These are phyloP conservation scores for Madurella fahalii DNA, from an alignment of 2,329 filamentous ascomycete genomes.

Conservation along the genomic window DNA sequence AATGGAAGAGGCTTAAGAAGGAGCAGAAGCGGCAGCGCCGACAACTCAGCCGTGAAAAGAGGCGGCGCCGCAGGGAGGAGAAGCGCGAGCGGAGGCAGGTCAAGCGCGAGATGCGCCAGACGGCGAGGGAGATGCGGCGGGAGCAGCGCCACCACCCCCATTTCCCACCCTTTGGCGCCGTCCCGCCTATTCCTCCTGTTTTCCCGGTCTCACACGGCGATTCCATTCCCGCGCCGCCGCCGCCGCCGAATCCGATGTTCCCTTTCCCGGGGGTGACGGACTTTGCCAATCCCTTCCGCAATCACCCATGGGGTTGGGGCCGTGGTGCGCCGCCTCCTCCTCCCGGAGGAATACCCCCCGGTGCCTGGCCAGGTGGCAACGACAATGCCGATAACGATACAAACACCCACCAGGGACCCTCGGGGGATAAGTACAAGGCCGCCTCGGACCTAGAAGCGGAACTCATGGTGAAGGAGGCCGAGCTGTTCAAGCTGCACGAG, in stretches of 20 bases:
- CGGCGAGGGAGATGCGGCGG: constrained; percentile 12
- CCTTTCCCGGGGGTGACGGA: not conserved
- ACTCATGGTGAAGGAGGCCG: constrained; percentile 31
- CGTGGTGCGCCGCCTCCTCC: not conserved
- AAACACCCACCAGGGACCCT: constrained; percentile 23
- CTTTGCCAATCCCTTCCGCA: not conserved
- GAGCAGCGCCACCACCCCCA: not conserved
- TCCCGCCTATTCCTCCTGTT: not conserved
- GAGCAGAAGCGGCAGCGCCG: constrained; percentile 32
- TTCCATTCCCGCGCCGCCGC: not conserved
- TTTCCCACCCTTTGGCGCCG: not conserved
- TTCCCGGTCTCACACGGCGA: not conserved
- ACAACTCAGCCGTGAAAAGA: constrained; percentile 32
- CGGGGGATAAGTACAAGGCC: constrained; percentile 35
- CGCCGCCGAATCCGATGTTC: not conserved
- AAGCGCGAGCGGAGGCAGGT: constrained; percentile 25
- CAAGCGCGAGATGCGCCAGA: constrained; percentile 23
- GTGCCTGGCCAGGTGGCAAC: constrained; percentile 35
- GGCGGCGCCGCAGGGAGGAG: constrained; percentile 32
- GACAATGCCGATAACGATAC: constrained; percentile 9
- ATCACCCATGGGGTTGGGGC: not conserved
- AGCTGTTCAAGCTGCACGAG: constrained; percentile 25
- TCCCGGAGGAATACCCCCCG: constrained; percentile 22
- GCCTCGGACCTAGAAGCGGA: constrained; percentile 35
- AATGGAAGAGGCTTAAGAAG: constrained; percentile 42